Evolutionary conservation across 345 rosid species (phyloP).

Genomic region (Mercurialis annua): DNA sequence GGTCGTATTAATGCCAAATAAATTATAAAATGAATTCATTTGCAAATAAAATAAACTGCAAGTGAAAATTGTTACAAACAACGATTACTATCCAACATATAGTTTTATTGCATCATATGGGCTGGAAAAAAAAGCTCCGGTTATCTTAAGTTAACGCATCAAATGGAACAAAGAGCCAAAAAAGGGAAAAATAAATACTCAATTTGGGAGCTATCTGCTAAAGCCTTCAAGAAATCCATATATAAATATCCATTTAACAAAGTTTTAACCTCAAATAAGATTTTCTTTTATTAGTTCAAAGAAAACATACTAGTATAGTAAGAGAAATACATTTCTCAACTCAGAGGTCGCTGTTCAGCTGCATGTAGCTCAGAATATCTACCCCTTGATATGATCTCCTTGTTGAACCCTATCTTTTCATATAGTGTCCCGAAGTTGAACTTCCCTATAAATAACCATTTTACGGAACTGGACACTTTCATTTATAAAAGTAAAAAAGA

Average conservation of each 20-base stretch:
- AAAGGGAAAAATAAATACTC: neutral
- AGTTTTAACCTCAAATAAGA: neutral
- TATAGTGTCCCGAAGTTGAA: constrained; percentile 77
- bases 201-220: constrained; percentile 4
- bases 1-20: too few species aligned
- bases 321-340: constrained; percentile 38
- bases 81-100: too few species aligned
- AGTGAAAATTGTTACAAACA: too few species aligned
- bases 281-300: neutral
- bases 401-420: constrained; percentile 86
- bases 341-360: constrained; percentile 83
- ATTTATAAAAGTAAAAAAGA: neutral
- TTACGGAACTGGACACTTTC: neutral
- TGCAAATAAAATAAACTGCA: too few species aligned
- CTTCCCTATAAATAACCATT: constrained; percentile 49
- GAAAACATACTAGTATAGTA: neutral
- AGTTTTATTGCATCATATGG: constrained; percentile 92
- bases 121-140: constrained; percentile 39
- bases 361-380: constrained; percentile 82
- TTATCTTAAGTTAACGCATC: constrained; percentile 7
- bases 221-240: neutral
- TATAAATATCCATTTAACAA: neutral
- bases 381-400: constrained; percentile 92
- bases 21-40: too few species aligned
- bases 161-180: constrained; percentile 1